phyloP scores from a whole-genome alignment of 1,284 basidiomycete genomes.

The Fomitopsis pinicola region DNA sequence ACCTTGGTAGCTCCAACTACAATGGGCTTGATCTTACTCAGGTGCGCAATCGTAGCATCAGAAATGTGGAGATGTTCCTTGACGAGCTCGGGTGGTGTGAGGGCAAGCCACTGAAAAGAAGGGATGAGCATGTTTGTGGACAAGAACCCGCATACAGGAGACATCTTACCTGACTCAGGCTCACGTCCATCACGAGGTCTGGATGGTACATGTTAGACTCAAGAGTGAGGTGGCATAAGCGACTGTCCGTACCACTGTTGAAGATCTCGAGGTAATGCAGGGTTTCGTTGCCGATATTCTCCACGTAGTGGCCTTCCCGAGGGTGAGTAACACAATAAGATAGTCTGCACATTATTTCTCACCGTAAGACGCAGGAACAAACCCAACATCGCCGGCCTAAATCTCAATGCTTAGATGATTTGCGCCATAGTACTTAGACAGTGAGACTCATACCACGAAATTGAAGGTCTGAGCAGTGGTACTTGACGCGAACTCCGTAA shows the following conservation, averaged over 20 bases:
- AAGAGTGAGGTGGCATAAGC: too few species aligned
- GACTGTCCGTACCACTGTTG: slow-evolving; percentile 37
- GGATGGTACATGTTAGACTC: neutral
- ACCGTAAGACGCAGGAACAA: slow-evolving; percentile 57
- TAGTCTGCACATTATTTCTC: slow-evolving; percentile 3
- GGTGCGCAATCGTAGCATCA: slow-evolving; percentile 44
- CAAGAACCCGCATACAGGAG: neutral
- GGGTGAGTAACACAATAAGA: neutral
- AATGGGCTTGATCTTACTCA: slow-evolving; percentile 50
- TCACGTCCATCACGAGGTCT: slow-evolving; percentile 62
- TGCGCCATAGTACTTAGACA: neutral
- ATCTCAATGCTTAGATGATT: neutral
- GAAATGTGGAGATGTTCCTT: slow-evolving; percentile 55
- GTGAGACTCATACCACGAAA: slow-evolving; percentile 39
- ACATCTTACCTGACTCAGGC: slow-evolving; percentile 46
- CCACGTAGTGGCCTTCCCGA: slow-evolving; percentile 56
- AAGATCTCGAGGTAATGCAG: slow-evolving; percentile 64
- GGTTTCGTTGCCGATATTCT: slow-evolving; percentile 65
- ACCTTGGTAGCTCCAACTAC: slow-evolving; percentile 32
- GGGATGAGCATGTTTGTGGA: neutral
- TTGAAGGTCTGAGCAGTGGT: slow-evolving; percentile 67
- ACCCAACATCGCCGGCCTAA: slow-evolving; percentile 64
- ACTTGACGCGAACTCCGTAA: slow-evolving; percentile 61
- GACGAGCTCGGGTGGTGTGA: slow-evolving; percentile 59
- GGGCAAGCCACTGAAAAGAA: slow-evolving; percentile 56